phyloP scores from a whole-genome alignment of 306 rosid species.

The Gillenia trifoliata region DNA sequence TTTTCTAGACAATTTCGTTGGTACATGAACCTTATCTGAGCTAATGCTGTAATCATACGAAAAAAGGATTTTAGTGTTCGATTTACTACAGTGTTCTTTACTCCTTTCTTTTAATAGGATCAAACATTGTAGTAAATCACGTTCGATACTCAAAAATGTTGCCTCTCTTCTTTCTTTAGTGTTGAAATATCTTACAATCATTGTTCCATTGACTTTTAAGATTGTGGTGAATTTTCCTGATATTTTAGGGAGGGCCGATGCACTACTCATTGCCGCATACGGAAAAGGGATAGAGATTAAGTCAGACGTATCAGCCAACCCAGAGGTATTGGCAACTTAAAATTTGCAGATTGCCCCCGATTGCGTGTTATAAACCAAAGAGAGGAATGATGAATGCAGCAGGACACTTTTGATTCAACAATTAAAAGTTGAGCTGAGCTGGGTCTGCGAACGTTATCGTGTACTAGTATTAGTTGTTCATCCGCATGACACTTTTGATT shows the following conservation, averaged over 20 bases:
- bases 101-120: neutral
- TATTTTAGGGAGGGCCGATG: conserved; percentile 89
- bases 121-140: no score
- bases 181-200: neutral
- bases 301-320: conserved; percentile 25
- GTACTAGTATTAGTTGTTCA: no score
- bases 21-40: neutral
- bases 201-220: conserved; percentile 1
- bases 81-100: no score
- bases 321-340: conserved; percentile 29
- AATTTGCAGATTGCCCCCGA: neutral
- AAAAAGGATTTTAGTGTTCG: no score
- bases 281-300: conserved; percentile 50
- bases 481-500: no score
- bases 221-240: neutral
- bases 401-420: no score
- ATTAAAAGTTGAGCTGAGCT: neutral
- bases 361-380: neutral
- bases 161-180: no score
- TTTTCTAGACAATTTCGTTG: no score
- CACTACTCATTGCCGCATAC: conserved; percentile 91
- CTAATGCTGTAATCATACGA: neutral
- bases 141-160: neutral
- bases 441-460: neutral
- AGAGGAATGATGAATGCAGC: neutral